These are phyloP conservation scores for Teratosphaeria gauchensis DNA, from an alignment of 2,329 filamentous ascomycete species.

Conservation along the genomic window DNA sequence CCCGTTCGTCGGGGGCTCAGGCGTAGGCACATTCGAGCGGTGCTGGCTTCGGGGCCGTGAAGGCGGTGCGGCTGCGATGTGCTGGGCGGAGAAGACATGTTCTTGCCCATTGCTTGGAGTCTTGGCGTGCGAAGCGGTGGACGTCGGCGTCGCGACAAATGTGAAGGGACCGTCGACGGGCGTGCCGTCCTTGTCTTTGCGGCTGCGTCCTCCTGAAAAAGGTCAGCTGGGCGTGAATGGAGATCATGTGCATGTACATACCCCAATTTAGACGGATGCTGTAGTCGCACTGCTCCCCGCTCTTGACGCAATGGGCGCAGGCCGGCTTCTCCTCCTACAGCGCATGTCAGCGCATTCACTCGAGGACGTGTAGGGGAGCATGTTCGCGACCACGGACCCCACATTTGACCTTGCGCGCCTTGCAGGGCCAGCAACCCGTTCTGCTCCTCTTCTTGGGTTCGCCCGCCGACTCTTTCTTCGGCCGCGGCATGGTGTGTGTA, in stretches of 20 bases:
- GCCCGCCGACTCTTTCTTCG: conserved; percentile 52
- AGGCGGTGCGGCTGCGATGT: conserved; percentile 15
- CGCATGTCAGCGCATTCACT: neutral
- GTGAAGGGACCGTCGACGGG: conserved; percentile 19
- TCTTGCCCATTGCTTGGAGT: conserved; percentile 13
- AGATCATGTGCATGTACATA: neutral
- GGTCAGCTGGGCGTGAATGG: neutral
- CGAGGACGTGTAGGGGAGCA: neutral
- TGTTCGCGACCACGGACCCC: conserved; percentile 31
- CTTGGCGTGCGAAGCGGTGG: conserved; percentile 1
- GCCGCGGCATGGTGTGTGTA: conserved; percentile 47
- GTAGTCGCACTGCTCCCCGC: conserved; percentile 66
- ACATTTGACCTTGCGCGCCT: conserved; percentile 70
- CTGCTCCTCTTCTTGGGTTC: conserved; percentile 59
- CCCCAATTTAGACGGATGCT: conserved; percentile 75
- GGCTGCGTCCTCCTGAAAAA: conserved; percentile 46
- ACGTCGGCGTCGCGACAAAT: conserved; percentile 17
- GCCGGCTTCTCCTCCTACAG: conserved; percentile 55
- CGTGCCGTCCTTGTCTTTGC: conserved; percentile 35
- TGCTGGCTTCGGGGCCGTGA: conserved; percentile 13
- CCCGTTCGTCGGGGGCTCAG: conserved; percentile 9
- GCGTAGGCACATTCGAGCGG: conserved; percentile 10
- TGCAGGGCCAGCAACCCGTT: conserved; percentile 68
- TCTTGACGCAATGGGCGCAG: conserved; percentile 62
- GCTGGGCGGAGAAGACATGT: conserved; percentile 25